Percentiles rank a stretch among this genome's conserved stretches.
These are phyloP conservation scores for Malus asiatica DNA, from an alignment of 306 rosid species.

Conservation along the genomic window DNA sequence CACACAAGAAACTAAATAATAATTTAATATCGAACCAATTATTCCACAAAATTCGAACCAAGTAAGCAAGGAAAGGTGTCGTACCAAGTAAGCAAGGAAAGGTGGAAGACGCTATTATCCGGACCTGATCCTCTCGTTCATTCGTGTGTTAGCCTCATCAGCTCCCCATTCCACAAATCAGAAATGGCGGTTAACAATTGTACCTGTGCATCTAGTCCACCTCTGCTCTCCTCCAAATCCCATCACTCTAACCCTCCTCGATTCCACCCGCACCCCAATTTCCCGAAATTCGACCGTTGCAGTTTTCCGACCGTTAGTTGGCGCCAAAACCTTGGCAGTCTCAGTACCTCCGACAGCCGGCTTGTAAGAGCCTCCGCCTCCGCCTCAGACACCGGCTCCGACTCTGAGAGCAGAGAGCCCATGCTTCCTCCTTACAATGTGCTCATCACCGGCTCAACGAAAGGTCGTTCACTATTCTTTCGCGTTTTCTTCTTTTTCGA, in stretches of 20 bases:
- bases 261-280: neutral
- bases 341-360: neutral
- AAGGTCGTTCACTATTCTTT: constrained; percentile 39
- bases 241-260: constrained; percentile 3
- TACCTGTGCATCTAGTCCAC: constrained; percentile 2
- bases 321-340: constrained; percentile 16
- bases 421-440: constrained; percentile 81
- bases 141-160: neutral
- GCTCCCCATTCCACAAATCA: neutral
- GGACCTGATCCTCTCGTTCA: neutral
- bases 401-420: constrained; percentile 24
- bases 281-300: constrained; percentile 2
- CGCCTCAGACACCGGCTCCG: constrained; percentile 10
- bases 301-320: constrained; percentile 18
- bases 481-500: neutral
- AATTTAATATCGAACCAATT: too few species aligned
- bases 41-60: too few species aligned
- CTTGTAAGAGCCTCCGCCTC: constrained; percentile 11
- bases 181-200: constrained; percentile 18
- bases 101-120: neutral
- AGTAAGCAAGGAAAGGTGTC: neutral
- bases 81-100: neutral
- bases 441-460: constrained; percentile 82
- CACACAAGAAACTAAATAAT: too few species aligned
- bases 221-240: constrained; percentile 7